phyloP scores from a whole-genome alignment of 768 basidiomycete genomes.

The Boletus patriciae region DNA sequence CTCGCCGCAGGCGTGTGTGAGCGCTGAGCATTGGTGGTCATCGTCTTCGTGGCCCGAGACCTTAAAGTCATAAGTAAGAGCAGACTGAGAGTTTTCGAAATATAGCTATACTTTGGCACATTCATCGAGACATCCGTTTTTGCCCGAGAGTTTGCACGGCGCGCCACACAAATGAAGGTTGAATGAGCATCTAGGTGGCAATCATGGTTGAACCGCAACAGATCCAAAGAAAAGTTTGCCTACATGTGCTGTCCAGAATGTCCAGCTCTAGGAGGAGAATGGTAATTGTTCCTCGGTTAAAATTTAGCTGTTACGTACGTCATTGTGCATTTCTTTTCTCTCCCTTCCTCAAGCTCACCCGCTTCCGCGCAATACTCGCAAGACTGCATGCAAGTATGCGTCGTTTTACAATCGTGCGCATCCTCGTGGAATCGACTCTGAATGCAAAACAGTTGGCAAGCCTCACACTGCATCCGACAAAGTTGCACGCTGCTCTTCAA shows the following conservation, averaged over 20 bases:
- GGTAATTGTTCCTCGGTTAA: not conserved
- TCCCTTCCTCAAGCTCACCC: slow-evolving; percentile 28
- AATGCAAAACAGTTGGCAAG: slow-evolving; percentile 52
- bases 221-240: slow-evolving; percentile 20
- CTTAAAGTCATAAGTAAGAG: slow-evolving; percentile 29
- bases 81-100: not conserved
- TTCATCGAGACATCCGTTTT: slow-evolving; percentile 49
- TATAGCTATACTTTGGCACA: slow-evolving; percentile 48
- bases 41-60: slow-evolving; percentile 46
- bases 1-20: slow-evolving; percentile 55
- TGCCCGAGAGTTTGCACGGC: slow-evolving; percentile 45
- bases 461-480: slow-evolving; percentile 49
- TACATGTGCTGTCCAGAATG: slow-evolving; percentile 57
- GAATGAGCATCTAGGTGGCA: slow-evolving; percentile 47
- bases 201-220: not conserved
- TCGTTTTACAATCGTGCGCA: slow-evolving; percentile 50
- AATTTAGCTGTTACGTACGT: slow-evolving; percentile 37
- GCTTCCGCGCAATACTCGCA: slow-evolving; percentile 45
- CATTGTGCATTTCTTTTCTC: slow-evolving; percentile 41
- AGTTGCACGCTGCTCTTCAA: slow-evolving; percentile 49
- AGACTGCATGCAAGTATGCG: slow-evolving; percentile 43
- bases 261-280: slow-evolving; percentile 44
- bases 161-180: slow-evolving; percentile 55
- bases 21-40: slow-evolving; percentile 53
- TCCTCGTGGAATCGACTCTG: slow-evolving; percentile 46